phyloP scores from a whole-genome alignment of 192 early-diverging fungal genomes.

The Entomortierella beljakovae region DNA sequence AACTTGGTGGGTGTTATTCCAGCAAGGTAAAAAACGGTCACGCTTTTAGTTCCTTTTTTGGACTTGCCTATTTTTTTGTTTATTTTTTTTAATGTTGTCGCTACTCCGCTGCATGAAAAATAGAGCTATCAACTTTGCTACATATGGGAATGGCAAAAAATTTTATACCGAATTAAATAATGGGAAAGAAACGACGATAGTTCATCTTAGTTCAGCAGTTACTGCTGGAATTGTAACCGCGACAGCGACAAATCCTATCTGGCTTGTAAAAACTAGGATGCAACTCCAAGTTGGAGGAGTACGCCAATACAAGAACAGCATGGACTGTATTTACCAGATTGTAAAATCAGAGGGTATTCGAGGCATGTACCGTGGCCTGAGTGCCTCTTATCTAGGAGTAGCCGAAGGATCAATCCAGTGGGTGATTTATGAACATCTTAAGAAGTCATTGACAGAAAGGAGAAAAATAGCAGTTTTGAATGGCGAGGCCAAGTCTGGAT shows the following conservation, averaged over 20 bases:
- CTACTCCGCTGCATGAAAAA: background rate
- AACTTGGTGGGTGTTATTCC: conserved; percentile 95
- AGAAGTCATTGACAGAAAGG: conserved; percentile 55
- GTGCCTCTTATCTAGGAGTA: conserved; percentile 90
- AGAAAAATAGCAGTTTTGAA: conserved; percentile 16
- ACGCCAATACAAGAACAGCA: conserved; percentile 77
- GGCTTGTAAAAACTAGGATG: conserved; percentile 97
- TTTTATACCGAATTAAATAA: conserved; percentile 79
- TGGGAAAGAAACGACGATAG: conserved; percentile 79
- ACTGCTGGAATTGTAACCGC: conserved; percentile 83
- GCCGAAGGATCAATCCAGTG: conserved; percentile 95
- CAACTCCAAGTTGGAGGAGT: conserved; percentile 77
- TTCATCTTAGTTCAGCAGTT: conserved; percentile 85
- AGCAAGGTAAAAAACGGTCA: conserved; percentile 68
- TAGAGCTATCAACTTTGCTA: conserved; percentile 93
- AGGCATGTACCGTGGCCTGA: conserved; percentile 91
- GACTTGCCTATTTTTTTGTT: background rate
- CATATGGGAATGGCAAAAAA: conserved; percentile 92
- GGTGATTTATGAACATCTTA: conserved; percentile 95
- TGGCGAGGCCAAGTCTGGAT: conserved; percentile 10
- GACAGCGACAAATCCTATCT: conserved; percentile 93
- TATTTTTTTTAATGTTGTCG: background rate
- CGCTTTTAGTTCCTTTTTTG: background rate
- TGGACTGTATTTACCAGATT: conserved; percentile 78
- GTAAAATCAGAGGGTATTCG: conserved; percentile 82